Base-by-base conservation (phyloP, 768 basidiomycete genomes). In the Kwoniella pini region DNA sequence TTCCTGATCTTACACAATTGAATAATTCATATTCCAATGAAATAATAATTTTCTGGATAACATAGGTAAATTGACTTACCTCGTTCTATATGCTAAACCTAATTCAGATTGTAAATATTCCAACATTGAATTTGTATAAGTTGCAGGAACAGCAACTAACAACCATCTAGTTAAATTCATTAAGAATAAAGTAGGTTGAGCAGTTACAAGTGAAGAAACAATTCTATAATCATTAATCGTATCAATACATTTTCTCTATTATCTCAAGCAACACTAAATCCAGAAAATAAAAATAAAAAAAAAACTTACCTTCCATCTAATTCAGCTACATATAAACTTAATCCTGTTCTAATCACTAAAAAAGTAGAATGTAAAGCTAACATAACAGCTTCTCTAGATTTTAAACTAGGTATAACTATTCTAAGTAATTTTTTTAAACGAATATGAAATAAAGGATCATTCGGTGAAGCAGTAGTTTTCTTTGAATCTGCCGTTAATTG, bases 51-150 rank as follows among this genome's bases (percentile, higher is more conserved):
- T 36, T 36, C 33, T 36, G 33, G 15, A n/a, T n/a, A n/a, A n/a
- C n/a, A n/a, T n/a, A 27, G 2, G 31, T n/a, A n/a, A n/a, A n/a
- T n/a, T n/a, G n/a, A 51, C 65, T 52, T 55, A 67, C 69, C 69
- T 63, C 0, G 75, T 75, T 3, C 74, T 63, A 45, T 77, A 77
- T 5, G 75, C 74, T 31, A 71, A 52, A 9, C 64, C 70, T 11
- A 99, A 83, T 78, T 96, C 96, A 76, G 87, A 92, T 77, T 99
- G 94, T 11, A 97, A 83, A 74, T 90, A 97, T 69, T 88, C 89
- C 27, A 97, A 82, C 90, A 90, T 92, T 62, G 79, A 77, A 55
- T 80, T 79, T 40, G 71, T 77, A 49, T 78, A 77, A 21, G 75
- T 77, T 12, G 77, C 77, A 7, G 92, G 92, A 54, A 94, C 86